These are phyloP conservation scores for Musa acuminata DNA, from an alignment of 176 grass and related monocot genomes.

Conservation along the genomic window DNA sequence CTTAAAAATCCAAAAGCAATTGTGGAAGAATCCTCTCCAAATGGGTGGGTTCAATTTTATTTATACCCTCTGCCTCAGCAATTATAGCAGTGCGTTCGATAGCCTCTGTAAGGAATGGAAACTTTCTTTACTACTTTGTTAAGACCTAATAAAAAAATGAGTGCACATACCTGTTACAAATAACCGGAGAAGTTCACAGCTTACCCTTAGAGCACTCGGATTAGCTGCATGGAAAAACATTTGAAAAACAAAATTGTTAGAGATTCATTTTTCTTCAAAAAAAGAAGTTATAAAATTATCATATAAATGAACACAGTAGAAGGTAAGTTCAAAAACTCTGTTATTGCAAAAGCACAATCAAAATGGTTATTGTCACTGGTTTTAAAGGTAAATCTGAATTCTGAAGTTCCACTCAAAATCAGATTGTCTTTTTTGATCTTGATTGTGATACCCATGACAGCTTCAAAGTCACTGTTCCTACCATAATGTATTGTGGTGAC, in stretches of 20 bases:
- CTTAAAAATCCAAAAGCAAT: conserved; percentile 84
- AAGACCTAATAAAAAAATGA: neutral
- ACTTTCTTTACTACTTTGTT: neutral
- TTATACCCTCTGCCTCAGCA: conserved; percentile 59
- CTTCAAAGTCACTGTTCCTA: too few species aligned
- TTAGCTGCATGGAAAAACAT: conserved; percentile 48
- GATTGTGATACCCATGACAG: too few species aligned
- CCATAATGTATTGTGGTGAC: too few species aligned
- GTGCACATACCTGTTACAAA: conserved; percentile 58
- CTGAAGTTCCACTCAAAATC: too few species aligned
- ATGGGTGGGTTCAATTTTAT: conserved; percentile 65
- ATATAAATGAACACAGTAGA: too few species aligned
- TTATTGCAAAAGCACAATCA: too few species aligned
- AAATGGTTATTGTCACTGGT: too few species aligned
- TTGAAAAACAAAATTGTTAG: neutral
- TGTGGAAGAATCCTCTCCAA: conserved; percentile 78
- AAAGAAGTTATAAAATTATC: neutral
- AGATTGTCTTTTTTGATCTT: too few species aligned
- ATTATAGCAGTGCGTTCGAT: conserved; percentile 67
- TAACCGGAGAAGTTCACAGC: conserved; percentile 68
- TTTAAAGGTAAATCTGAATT: too few species aligned
- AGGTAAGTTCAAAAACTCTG: too few species aligned
- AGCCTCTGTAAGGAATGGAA: conserved; percentile 43
- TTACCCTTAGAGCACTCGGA: conserved; percentile 62
- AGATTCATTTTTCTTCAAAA: neutral